Evolutionary conservation across 1,284 basidiomycete genomes (phyloP).

Genomic region (Malassezia sp.): DNA sequence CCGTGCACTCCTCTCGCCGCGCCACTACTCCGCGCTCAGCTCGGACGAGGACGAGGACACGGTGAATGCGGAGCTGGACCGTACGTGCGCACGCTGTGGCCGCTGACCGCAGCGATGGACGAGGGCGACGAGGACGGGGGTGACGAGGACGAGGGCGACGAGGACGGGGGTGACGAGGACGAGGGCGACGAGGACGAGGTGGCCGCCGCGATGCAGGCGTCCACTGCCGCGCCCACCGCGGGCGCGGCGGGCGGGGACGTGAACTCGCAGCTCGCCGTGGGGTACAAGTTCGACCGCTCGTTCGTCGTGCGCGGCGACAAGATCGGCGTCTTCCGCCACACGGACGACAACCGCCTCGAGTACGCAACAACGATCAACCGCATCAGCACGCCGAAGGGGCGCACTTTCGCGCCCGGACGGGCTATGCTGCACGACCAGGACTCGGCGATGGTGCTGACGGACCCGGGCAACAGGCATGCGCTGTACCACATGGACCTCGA

Average conservation of each 20-base stretch:
- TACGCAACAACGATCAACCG: conserved; percentile 81
- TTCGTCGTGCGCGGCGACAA: conserved; percentile 90
- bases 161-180: conserved; percentile 50
- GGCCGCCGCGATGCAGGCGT: conserved; percentile 20
- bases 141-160: conserved; percentile 47
- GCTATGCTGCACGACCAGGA: conserved; percentile 97
- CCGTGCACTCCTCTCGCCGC: conserved; percentile 11
- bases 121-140: conserved; percentile 48
- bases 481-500: conserved; percentile 88
- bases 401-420: conserved; percentile 72
- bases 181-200: conserved; percentile 55
- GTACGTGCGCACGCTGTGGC: conserved; percentile 23
- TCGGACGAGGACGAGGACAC: conserved; percentile 25
- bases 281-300: conserved; percentile 89
- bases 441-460: conserved; percentile 84
- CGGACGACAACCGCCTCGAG: conserved; percentile 64
- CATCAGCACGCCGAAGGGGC: conserved; percentile 68
- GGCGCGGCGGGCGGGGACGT: conserved; percentile 19
- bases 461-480: conserved; percentile 69
- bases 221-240: conserved; percentile 29
- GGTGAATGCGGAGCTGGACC: conserved; percentile 19
- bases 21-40: conserved; percentile 13
- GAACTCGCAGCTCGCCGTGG: conserved; percentile 84
- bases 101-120: too few relatives aligned
- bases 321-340: conserved; percentile 91